Evolutionary conservation across 2,329 filamentous ascomycete species (phyloP).

Genomic region (Ceratocystis alfenasii): DNA sequence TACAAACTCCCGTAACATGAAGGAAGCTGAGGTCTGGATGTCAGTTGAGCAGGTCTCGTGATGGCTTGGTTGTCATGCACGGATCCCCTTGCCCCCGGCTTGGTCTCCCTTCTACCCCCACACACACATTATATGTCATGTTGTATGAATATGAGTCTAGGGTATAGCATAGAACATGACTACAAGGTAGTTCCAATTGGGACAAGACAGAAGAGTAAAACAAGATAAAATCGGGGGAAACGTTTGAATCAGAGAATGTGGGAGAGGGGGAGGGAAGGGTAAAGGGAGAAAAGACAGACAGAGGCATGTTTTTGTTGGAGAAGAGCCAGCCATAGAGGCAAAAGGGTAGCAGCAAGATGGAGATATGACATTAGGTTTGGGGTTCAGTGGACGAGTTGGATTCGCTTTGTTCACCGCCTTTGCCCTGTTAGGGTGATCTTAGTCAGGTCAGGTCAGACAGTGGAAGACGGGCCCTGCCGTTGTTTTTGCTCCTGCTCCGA

Average conservation of each 20-base stretch:
- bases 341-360: too few relatives aligned
- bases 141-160: neutral
- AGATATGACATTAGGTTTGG: too few relatives aligned
- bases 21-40: conserved; percentile 26
- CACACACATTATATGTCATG: neutral
- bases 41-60: conserved; percentile 2
- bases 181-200: neutral
- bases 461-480: too few relatives aligned
- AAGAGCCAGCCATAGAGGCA: too few relatives aligned
- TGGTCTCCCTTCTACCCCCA: neutral
- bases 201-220: too few relatives aligned
- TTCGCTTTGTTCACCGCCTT: too few relatives aligned
- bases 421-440: too few relatives aligned
- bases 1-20: conserved; percentile 22
- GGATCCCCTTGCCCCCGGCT: neutral
- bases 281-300: neutral
- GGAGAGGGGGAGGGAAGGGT: neutral
- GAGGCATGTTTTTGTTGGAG: too few relatives aligned
- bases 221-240: neutral
- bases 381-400: too few relatives aligned
- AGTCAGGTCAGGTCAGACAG: too few relatives aligned
- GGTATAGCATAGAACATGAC: neutral
- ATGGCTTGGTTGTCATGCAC: conserved; percentile 1
- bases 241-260: neutral
- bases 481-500: too few relatives aligned